Conservation (phyloP, 2,329 filamentous ascomycete genomes). For the Ophiocordyceps robertsii region DNA sequence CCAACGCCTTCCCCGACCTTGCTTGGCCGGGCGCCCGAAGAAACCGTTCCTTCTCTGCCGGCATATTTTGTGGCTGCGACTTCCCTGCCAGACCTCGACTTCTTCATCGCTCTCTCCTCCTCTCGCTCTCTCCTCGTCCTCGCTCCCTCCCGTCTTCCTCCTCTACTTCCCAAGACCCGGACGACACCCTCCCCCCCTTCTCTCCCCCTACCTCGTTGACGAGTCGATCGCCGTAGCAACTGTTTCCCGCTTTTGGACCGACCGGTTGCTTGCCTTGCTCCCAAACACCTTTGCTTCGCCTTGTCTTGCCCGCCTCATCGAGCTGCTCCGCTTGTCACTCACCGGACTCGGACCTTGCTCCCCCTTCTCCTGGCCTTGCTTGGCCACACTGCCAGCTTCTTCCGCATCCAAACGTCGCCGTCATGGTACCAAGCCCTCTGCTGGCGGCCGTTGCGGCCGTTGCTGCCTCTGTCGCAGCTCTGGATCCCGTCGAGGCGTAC, state of each 20-base stretch:
- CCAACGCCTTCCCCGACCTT: too few relatives aligned
- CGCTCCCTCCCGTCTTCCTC: neutral
- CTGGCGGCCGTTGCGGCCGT: slow-evolving; percentile 20
- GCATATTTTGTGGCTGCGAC: too few relatives aligned
- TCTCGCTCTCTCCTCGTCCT: neutral
- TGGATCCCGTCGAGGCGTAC: slow-evolving; percentile 38
- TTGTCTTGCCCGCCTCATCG: neutral
- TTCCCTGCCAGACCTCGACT: too few relatives aligned
- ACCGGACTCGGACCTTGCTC: neutral
- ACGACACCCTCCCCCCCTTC: neutral
- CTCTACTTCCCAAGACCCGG: neutral
- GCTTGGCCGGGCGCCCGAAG: too few relatives aligned
- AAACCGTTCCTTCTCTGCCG: too few relatives aligned
- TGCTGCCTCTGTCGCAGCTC: slow-evolving; percentile 19
- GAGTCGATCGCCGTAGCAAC: too few relatives aligned
- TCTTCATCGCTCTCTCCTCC: neutral
- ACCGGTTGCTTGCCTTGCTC: too few relatives aligned
- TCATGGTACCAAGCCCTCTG: slow-evolving; percentile 5
- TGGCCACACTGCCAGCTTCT: neutral
- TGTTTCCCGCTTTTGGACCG: too few relatives aligned
- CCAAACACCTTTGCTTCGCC: neutral
- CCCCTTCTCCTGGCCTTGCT: neutral
- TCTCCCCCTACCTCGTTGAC: too few relatives aligned
- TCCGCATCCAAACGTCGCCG: neutral
- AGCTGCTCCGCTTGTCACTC: neutral